Base-by-base conservation (phyloP, 805 yeast species). In the Pichia membranifaciens region DNA sequence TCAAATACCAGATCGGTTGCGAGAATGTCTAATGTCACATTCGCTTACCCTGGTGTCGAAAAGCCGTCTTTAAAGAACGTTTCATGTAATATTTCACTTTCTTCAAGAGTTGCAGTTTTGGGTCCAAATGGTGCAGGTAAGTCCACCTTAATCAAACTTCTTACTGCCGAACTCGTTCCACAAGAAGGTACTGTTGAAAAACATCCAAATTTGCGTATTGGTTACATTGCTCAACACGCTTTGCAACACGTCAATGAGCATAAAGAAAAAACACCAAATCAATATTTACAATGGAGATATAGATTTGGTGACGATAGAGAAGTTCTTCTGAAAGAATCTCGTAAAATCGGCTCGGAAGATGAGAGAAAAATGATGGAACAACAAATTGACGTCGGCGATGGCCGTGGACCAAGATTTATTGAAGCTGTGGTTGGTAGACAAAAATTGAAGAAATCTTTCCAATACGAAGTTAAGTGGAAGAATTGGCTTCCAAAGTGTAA, bases 71-170 rank as follows among this genome's bases (percentile, higher is more conserved):
- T 91, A 58, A 62, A 67, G 28, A 62, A 86, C 61, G 93, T 89
- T 34, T 84, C 96, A 2, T 87, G 95, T 68, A 85, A 96, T n/a
- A 75, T 93, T 51, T 86, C 96, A 3, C 73, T 91, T 55, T 87
- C 96, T n/a, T 91, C 98, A 31, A 83, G 99, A 71, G 96, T 91
- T 54, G 98, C 98, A 40, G 82, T 93, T 59, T 71, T 93, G 49
- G 99, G 99, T 47, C 97, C 98, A 52, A 91, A 91, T 66, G 99
- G 99, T 76, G 99, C 99, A 45, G 99, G 99, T 73, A 91, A 91
- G 68, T 88, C 97, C 12, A 91, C 99, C 16, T 76, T 93, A 61
- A 91, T 93, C 69, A 91, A 91, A 69, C 74, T 93, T 46, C 75
- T 91, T 57, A 93, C 98, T 9, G 99, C 87, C 55, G 99, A 91